phyloP scores from a whole-genome alignment of 108 stramenopile species.

The Fragilaria radians region DNA sequence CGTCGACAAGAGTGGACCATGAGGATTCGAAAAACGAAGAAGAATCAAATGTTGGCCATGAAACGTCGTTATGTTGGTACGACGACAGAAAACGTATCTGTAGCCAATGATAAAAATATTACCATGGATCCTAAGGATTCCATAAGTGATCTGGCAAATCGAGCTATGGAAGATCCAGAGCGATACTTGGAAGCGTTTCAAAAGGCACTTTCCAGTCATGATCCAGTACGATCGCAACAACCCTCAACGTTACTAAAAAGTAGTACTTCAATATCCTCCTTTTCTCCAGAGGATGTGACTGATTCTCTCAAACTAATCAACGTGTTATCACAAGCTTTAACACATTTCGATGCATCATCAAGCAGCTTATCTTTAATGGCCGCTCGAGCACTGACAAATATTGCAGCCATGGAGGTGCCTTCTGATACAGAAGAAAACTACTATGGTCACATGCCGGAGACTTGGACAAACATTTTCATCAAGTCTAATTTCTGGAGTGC shows the following conservation, averaged over 20 bases:
- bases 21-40: conserved; percentile 6
- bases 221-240: background rate
- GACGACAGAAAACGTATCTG: background rate
- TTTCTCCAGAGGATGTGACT: background rate
- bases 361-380: too few relatives aligned
- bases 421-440: background rate
- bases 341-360: background rate
- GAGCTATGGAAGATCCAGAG: background rate
- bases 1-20: background rate
- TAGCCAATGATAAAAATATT: background rate
- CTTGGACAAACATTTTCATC: conserved; percentile 5
- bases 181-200: background rate
- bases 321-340: background rate
- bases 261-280: too few relatives aligned
- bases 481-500: background rate
- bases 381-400: conserved; percentile 2
- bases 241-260: too few relatives aligned
- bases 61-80: background rate
- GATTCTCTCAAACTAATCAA: conserved; percentile 1
- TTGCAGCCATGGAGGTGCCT: conserved; percentile 2
- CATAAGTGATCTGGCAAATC: too few relatives aligned
- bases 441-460: background rate
- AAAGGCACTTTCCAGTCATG: background rate
- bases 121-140: too few relatives aligned
- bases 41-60: background rate